Evolutionary conservation across 768 basidiomycete genomes (phyloP).

Genomic region (Leccinum ochraceum): DNA sequence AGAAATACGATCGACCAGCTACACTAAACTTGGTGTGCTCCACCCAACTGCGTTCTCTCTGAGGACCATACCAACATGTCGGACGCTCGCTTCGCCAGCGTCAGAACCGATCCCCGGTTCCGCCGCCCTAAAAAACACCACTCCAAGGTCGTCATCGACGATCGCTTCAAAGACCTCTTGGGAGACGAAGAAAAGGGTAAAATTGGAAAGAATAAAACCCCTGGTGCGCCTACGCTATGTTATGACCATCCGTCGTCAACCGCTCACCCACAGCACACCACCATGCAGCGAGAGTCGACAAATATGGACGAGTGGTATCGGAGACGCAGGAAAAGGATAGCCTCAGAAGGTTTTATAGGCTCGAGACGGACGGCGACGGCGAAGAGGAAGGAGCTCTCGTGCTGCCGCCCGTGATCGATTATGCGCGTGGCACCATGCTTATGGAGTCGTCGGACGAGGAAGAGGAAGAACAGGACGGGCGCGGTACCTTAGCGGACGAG

Average conservation of each 20-base stretch:
- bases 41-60: not conserved
- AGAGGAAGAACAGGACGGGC: slow-evolving; percentile 35
- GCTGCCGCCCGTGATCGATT: slow-evolving; percentile 54
- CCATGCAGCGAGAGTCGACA: slow-evolving; percentile 68
- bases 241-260: not conserved
- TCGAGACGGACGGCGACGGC: slow-evolving; percentile 44
- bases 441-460: slow-evolving; percentile 89
- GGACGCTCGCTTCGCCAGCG: slow-evolving; percentile 84
- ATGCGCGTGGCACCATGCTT: slow-evolving; percentile 86
- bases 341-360: slow-evolving; percentile 77
- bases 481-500: slow-evolving; percentile 32
- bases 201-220: slow-evolving; percentile 30
- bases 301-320: slow-evolving; percentile 79
- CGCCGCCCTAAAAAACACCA: slow-evolving; percentile 77
- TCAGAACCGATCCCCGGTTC: slow-evolving; percentile 93
- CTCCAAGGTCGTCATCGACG: slow-evolving; percentile 85
- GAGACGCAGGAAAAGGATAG: slow-evolving; percentile 73
- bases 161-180: slow-evolving; percentile 86
- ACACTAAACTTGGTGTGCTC: not conserved
- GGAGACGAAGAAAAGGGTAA: slow-evolving; percentile 42
- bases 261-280: not conserved
- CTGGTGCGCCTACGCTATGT: slow-evolving; percentile 13
- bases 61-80: slow-evolving; percentile 42
- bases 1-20: not conserved
- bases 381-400: slow-evolving; percentile 14